Base-by-base conservation (phyloP, 192 early-diverging fungal species). In the Linnemannia exigua region DNA sequence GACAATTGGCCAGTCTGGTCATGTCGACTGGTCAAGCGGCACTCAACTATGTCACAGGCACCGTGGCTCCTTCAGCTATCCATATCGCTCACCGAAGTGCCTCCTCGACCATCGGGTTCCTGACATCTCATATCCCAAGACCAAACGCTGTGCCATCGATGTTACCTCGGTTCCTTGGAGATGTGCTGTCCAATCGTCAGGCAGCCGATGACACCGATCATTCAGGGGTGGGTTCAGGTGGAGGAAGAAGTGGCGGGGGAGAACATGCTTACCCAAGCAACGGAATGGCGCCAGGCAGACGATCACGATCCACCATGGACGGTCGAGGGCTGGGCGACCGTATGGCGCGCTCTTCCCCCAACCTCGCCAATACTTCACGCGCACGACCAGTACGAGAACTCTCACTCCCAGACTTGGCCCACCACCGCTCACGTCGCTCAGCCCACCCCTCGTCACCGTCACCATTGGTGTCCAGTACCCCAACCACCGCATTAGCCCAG, bases 1-100 rank as follows among this genome's bases (percentile, higher is more conserved):
- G 51, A 3, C 31, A 41, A 47, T n/a, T 81, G 22, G 19, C 73
- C 7, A 28, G 28, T 20, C 28, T 81, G 31, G 51, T 71, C 19
- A 9, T 58, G 48, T 51, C 74, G 1, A 75, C 79, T 15, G 54
- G 79, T 12, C 51, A 61, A 37, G 79, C 74, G 15, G 69, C 79
- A 28, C 51, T 81, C 16, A 73, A n/a, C n/a, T 81, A 68, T 48
- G 38, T 81, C 25, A 63, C 51, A 1, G 68, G 61, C 11, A 70
- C 67, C 0, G 54, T 81, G 14, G 79, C 63, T 1, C 68, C 72
- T 6, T 19, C 52, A 22, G 70, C 79, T 1, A 17, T 81, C 37
- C 44, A 63, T 7, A 16, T 81, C 20, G 79, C 74, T 8, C 67
- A 74, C 8, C 63, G 67, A n/a, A 36, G 79, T 8, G 72, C 72